A percentile compares a stretch with the other conserved stretches of the same genome.
These are phyloP conservation scores for Mucor plumbeus DNA, from an alignment of 371 early-diverging fungal species.

Conservation along the genomic window DNA sequence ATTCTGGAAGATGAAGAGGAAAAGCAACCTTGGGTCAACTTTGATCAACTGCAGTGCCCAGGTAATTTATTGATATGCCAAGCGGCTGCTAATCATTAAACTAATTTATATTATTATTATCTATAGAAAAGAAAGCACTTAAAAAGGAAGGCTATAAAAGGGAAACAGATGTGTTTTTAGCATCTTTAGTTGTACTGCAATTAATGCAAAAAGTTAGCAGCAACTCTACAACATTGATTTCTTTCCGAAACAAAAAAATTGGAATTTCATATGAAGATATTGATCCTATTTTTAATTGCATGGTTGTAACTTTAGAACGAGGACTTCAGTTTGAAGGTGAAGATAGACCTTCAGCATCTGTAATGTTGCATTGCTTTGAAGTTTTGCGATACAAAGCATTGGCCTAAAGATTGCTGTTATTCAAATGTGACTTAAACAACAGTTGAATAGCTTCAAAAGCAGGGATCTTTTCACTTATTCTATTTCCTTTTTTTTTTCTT, in stretches of 20 bases:
- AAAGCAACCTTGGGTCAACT: constrained; percentile 9
- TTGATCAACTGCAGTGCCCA: background rate
- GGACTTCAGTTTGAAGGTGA: background rate
- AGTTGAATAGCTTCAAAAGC: background rate
- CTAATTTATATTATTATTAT: background rate
- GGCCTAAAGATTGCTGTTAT: background rate
- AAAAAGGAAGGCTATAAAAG: background rate
- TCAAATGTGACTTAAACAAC: background rate
- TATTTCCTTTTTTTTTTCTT: background rate
- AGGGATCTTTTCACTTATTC: background rate
- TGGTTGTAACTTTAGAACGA: background rate
- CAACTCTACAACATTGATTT: background rate
- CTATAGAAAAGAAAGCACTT: background rate
- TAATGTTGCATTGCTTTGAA: constrained; percentile 3
- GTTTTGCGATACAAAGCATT: background rate
- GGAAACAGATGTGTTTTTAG: constrained; percentile 5
- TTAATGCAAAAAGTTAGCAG: background rate
- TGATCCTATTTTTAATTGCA: background rate
- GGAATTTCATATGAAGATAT: background rate
- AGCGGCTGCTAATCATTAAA: background rate
- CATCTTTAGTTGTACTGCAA: background rate
- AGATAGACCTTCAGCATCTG: background rate
- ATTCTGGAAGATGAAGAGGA: background rate
- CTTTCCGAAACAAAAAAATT: background rate
- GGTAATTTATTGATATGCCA: background rate